Evolutionary conservation across 441 rosid genomes (phyloP), one percentile per base, ranked within the genome.

Genomic region (Mallotus japonicus): DNA sequence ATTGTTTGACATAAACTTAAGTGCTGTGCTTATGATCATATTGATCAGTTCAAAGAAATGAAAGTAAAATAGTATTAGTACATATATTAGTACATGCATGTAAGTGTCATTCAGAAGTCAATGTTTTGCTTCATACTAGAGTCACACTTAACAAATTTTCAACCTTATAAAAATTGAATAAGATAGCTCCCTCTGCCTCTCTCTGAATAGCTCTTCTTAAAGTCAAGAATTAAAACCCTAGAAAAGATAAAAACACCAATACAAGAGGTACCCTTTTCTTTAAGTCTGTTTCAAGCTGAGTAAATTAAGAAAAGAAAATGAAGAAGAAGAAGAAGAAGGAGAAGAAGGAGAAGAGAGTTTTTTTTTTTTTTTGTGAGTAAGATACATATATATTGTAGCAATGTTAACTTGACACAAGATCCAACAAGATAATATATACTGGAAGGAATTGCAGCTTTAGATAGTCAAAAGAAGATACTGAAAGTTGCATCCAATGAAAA

Each of bases 371-470:
- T 24, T 24, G 28, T 24, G 28, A 24, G 28, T 24, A 24, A 24
- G 65, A 71, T 17, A n/a, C 51, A 54, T 61, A 40, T 51, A 6
- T 4, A 6, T 8, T 24, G 24, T 14, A 15, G 49, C 37, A 40
- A 58, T 44, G 50, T 47, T 51, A 62, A 51, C 12, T 44, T 67
- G 71, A 71, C 86, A 75, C 80, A 64, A 68, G 81, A 78, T 79
- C 81, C 80, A 81, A 81, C 69, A 74, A 77, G 74, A 78, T 50
- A 71, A 78, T 28, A 28, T 28, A 28, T 28, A n/a, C n/a, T 61
- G 83, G 75, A 75, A 80, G 77, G 72, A 76, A 72, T 69, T 69
- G 77, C 76, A 65, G 75, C 78, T 76, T 73, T 70, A 51, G 65
- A 51, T 77, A 61, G 70, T 74, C 53, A 76, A 69, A 60, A 67